Percentiles rank a stretch among this genome's conserved stretches.
These are phyloP conservation scores for Patellifolia procumbens DNA, from an alignment of 179 eudicot genomes.

Conservation along the genomic window DNA sequence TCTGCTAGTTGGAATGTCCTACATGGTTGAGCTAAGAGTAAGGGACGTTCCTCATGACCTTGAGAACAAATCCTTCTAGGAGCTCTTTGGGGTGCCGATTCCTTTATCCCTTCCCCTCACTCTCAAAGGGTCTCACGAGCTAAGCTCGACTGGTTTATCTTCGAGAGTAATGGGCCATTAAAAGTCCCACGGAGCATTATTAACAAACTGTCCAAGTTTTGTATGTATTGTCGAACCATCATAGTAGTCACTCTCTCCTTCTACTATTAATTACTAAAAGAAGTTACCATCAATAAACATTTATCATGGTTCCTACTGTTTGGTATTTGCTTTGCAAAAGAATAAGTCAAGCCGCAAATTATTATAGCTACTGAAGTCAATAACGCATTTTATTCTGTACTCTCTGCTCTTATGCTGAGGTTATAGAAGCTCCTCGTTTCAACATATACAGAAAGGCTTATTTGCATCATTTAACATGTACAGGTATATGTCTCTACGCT, in stretches of 20 bases:
- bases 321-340: not conserved
- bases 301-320: not conserved
- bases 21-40: no score
- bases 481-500: conserved; percentile 81
- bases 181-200: no score
- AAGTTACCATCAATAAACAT: not conserved
- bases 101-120: no score
- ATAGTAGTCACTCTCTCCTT: not conserved
- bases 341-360: not conserved
- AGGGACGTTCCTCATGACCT: no score
- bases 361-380: not conserved
- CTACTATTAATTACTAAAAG: no score
- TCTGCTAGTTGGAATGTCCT: not conserved
- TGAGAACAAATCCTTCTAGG: no score
- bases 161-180: no score
- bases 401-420: not conserved
- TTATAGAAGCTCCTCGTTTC: not conserved
- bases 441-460: not conserved
- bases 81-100: no score
- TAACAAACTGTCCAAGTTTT: not conserved
- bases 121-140: no score
- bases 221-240: not conserved
- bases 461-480: conserved; percentile 13
- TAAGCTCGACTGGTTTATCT: no score
- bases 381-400: not conserved